Evolutionary conservation across 176 grass and related monocot species (phyloP).

Genomic region (Rhynchospora pubera): DNA sequence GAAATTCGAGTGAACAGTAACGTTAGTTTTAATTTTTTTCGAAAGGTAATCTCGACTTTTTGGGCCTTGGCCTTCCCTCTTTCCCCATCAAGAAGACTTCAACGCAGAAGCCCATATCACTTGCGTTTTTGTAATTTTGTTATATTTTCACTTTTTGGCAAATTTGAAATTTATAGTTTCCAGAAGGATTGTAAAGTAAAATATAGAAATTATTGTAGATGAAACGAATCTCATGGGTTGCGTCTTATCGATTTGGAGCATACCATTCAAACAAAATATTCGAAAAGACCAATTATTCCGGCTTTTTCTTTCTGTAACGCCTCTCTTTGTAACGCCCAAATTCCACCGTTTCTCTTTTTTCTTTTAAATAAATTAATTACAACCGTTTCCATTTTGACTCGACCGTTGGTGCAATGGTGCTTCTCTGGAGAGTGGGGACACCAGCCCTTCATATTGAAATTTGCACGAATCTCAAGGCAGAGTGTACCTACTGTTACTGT

Average conservation of each 20-base stretch:
- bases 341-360: background rate
- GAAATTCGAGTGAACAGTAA: too few relatives aligned
- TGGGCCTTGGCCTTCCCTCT: too few relatives aligned
- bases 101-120: too few relatives aligned
- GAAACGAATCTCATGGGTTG: background rate
- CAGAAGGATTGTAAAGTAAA: background rate
- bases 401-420: constrained; percentile 11
- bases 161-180: background rate
- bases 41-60: too few relatives aligned
- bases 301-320: background rate
- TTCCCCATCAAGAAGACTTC: too few relatives aligned
- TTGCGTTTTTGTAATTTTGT: too few relatives aligned
- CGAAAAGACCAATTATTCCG: background rate
- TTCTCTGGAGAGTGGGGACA: background rate
- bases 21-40: too few relatives aligned
- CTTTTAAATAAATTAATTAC: background rate
- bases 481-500: background rate
- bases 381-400: constrained; percentile 11
- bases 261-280: constrained; percentile 2
- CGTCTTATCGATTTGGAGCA: background rate
- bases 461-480: background rate
- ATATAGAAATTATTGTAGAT: background rate
- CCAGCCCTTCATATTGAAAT: background rate
- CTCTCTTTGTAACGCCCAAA: background rate
- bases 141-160: background rate